Evolutionary conservation across 768 basidiomycete species (phyloP).

Genomic region (Tulasnella sp.): DNA sequence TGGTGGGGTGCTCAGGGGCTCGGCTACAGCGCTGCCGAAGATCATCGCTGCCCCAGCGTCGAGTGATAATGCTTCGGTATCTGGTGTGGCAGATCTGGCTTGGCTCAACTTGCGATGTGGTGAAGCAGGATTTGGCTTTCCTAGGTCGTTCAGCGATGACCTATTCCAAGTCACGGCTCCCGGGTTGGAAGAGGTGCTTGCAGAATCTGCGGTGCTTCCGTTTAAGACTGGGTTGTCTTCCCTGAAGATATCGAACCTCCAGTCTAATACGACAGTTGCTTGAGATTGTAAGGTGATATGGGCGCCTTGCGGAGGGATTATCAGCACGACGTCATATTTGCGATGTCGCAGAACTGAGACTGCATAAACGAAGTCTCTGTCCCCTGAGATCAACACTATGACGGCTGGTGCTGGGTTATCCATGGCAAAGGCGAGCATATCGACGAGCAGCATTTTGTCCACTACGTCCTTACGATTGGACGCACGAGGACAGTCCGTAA

Average conservation of each 20-base stretch:
- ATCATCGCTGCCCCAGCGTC: neutral
- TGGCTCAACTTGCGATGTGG: neutral
- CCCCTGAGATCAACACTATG: slow-evolving; percentile 60
- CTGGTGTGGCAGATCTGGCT: neutral
- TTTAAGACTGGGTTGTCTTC: neutral
- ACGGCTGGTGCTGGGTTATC: slow-evolving; percentile 54
- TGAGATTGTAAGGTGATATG: slow-evolving; percentile 24
- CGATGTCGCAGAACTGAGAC: slow-evolving; percentile 55
- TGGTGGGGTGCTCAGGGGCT: neutral
- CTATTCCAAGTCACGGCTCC: neutral
- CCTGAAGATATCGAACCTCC: slow-evolving; percentile 24
- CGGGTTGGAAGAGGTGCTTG: neutral
- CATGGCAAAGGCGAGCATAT: slow-evolving; percentile 62
- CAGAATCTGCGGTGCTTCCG: neutral
- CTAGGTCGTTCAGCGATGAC: neutral
- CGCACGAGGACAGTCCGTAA: slow-evolving; percentile 25
- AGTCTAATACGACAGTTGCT: slow-evolving; percentile 22
- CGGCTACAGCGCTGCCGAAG: neutral
- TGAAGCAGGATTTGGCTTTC: neutral
- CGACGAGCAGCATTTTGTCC: slow-evolving; percentile 57
- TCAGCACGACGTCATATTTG: slow-evolving; percentile 51
- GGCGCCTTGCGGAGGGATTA: slow-evolving; percentile 37
- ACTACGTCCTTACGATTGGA: slow-evolving; percentile 38
- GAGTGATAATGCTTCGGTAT: neutral
- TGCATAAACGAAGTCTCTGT: slow-evolving; percentile 63